These are phyloP conservation scores for Gyromitra esculenta DNA, from an alignment of 2,329 filamentous ascomycete species.

Conservation along the genomic window DNA sequence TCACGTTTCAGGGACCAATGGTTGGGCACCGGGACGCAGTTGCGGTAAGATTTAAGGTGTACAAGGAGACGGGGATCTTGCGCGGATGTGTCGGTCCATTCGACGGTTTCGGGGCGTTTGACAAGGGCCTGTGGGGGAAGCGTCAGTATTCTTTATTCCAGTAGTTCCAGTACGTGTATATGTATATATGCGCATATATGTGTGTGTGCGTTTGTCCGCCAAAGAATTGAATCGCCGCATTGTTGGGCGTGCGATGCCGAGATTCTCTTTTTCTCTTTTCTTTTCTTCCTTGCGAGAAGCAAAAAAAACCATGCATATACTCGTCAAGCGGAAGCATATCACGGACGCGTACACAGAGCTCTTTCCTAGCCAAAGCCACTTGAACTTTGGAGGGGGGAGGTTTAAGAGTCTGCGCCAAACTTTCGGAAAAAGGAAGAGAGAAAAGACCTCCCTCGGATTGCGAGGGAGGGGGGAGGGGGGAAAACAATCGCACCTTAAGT, in stretches of 20 bases:
- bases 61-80: slow-evolving; percentile 88
- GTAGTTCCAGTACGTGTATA: background rate
- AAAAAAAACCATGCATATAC: slow-evolving; percentile 11
- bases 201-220: background rate
- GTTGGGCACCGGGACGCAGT: slow-evolving; percentile 90
- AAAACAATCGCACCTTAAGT: slow-evolving; percentile 69
- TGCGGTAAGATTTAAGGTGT: slow-evolving; percentile 92
- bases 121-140: slow-evolving; percentile 70
- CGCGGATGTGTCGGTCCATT: slow-evolving; percentile 96
- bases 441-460: background rate
- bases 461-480: slow-evolving; percentile 5
- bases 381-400: slow-evolving; percentile 42
- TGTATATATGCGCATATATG: slow-evolving; percentile 9
- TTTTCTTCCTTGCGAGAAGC: background rate
- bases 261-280: background rate
- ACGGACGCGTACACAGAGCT: slow-evolving; percentile 45
- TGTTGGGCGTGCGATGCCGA: slow-evolving; percentile 34
- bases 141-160: slow-evolving; percentile 28
- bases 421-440: slow-evolving; percentile 7
- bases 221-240: slow-evolving; percentile 37
- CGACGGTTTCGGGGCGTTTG: slow-evolving; percentile 88
- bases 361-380: slow-evolving; percentile 47
- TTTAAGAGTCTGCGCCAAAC: slow-evolving; percentile 50
- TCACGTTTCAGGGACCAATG: slow-evolving; percentile 98
- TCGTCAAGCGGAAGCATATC: slow-evolving; percentile 43